These are phyloP conservation scores for Amborella trichopoda DNA, from an alignment of 164 flowering plant species.

Conservation along the genomic window DNA sequence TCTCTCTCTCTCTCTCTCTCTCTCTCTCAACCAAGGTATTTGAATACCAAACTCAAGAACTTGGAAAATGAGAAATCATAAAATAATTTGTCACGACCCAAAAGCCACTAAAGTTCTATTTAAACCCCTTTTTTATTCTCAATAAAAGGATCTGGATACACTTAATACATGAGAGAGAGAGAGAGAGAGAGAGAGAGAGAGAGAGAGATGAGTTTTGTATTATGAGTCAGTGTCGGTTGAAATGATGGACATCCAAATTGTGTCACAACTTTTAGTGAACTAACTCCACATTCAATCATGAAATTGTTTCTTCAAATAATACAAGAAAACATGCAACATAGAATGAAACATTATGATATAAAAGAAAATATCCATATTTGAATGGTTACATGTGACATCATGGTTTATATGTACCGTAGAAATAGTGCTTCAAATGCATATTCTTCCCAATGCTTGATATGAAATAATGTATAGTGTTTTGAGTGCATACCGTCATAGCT, in stretches of 20 bases:
- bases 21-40: too few species aligned
- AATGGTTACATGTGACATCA: background rate
- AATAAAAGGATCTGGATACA: background rate
- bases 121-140: background rate
- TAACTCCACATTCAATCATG: background rate
- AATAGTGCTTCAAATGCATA: background rate
- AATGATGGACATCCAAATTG: background rate
- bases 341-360: background rate
- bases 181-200: background rate
- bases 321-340: background rate
- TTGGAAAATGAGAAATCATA: background rate
- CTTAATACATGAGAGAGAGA: background rate
- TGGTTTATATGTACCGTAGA: background rate
- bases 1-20: too few species aligned
- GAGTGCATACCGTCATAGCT: slow-evolving; percentile 57
- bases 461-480: background rate
- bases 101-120: background rate
- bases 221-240: background rate
- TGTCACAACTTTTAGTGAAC: too few species aligned
- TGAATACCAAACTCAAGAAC: background rate
- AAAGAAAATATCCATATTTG: slow-evolving; percentile 3
- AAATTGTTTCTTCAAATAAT: background rate
- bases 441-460: too few species aligned
- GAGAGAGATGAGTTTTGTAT: background rate
- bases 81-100: background rate